Evolutionary conservation across 2,329 filamentous ascomycete species (phyloP), one percentile per base, ranked within the genome.

Genomic region (Botrytis galanthina): DNA sequence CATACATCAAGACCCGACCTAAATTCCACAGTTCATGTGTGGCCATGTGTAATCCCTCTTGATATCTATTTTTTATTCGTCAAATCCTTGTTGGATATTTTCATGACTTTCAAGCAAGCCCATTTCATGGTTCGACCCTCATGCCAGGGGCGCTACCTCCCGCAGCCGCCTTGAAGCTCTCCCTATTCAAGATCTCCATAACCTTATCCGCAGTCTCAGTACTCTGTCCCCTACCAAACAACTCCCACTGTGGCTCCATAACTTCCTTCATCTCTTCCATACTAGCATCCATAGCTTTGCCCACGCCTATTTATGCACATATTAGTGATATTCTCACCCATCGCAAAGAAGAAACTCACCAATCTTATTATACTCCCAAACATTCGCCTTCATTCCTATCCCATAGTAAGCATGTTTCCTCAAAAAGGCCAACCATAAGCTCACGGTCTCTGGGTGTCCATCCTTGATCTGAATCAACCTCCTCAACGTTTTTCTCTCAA

Each of bases 351-450:
- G 51, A 61, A 77, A 76, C 83, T 76, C 87, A 92, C 92, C 91
- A 74, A 95, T 81, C 73, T 88, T 87, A 79, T 92, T 90, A 83
- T 93, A 95, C 81, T 97, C 93, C 90, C 93, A 99, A 68, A 98
- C 88, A 82, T 99, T 98, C 71, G 96, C 96, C 87, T 99, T 99
- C 94, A 99, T 97, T 79, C 96, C 96, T 59, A 98, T 91, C n/a
- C 96, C 96, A 78, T 97, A 93, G 82, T 96, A 97, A 60, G 94
- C 93, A 81, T 98, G 92, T 84, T 97, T 97, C 80, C 93, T 89
- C 80, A 99, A 82, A 81, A 97, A 98, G 0, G 94, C 94, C 74
- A 99, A 85, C 96, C 96, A 99, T 42, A 95, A 83, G 83, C 97
- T 92, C 51, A 99, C 94, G 1, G 90, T 91, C 81, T 98, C 93